Evolutionary conservation across 1,284 basidiomycete genomes (phyloP), one percentile per base, ranked within the genome.

Genomic region (Malassezia globosa): DNA sequence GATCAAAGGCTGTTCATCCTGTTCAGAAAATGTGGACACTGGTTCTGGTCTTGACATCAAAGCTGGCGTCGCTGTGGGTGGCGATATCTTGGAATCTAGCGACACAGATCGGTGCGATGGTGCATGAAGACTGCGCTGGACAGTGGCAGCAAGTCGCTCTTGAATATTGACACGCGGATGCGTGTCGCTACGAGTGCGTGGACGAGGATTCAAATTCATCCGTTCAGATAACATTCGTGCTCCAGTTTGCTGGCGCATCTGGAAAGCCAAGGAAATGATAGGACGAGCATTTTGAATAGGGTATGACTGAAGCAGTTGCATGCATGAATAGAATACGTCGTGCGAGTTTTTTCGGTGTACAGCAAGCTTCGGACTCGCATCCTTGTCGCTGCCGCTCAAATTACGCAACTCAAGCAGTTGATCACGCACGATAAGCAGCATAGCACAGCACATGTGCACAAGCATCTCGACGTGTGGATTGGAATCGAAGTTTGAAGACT

Each of bases 381-480:
- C 13, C n/a, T n/a, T 31, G 10, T 31, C 29, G 8, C 10, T n/a
- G 10, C n/a, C 29, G 29, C 10, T n/a, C n/a, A 31, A 21, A n/a
- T n/a, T n/a, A 19, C 19, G 26, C 11, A 43, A 33, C 3, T 42
- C 23, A 5, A 36, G 24, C 19, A 44, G 23, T 19, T 24, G 21
- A 21, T 27, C 34, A 27, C 35, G 63, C 10, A 62, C 42, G 2
- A 56, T 40, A 24, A 66, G 39, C 7, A 71, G 51, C 51, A 71
- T 60, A 8, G 66, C 61, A 21, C 63, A 64, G 40, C 62, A 64
- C 3, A 71, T 44, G 36, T 69, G 65, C 37, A 69, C 59, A 11
- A 71, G 51, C 16, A 21, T 31, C n/a, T 43, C 31, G 19, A 43
- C 23, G 21, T 8, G 14, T 19, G 22, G 29, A 23, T 43, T 43